These are phyloP conservation scores for Cadophora luteo-olivacea DNA, from an alignment of 2,329 filamentous ascomycete species.

Conservation along the genomic window DNA sequence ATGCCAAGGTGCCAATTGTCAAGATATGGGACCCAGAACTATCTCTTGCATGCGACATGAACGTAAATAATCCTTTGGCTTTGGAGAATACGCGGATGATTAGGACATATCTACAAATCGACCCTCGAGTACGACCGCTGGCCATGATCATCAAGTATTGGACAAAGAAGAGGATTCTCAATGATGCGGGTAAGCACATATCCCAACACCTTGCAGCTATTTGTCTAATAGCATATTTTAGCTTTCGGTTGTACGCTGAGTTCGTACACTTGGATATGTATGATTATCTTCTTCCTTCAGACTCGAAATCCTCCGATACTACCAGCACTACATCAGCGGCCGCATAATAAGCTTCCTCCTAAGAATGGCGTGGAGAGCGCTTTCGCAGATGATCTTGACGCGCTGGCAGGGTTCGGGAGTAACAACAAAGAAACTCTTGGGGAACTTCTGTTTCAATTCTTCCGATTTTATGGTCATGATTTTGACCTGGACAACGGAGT, in stretches of 20 bases:
- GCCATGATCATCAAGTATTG: slow-evolving; percentile 98
- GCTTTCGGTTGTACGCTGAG: slow-evolving; percentile 93
- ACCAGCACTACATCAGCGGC: slow-evolving; percentile 81
- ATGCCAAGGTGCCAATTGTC: slow-evolving; percentile 96
- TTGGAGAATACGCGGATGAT: slow-evolving; percentile 98
- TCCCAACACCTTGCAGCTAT: not conserved
- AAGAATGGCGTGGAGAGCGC: slow-evolving; percentile 72
- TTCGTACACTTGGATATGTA: slow-evolving; percentile 99
- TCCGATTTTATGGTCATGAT: slow-evolving; percentile 92
- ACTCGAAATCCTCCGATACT: slow-evolving; percentile 83
- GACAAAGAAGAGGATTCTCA: slow-evolving; percentile 90
- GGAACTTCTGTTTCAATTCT: slow-evolving; percentile 92
- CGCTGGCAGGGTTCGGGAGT: slow-evolving; percentile 74
- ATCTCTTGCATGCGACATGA: slow-evolving; percentile 92
- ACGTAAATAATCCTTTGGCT: slow-evolving; percentile 95
- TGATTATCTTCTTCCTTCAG: slow-evolving; percentile 96
- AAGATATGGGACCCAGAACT: slow-evolving; percentile 98
- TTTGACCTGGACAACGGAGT: slow-evolving; percentile 87
- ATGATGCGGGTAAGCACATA: slow-evolving; percentile 87
- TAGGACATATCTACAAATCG: slow-evolving; percentile 92
- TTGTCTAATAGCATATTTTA: slow-evolving; percentile 48
- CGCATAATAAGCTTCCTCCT: slow-evolving; percentile 64
- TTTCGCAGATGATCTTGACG: slow-evolving; percentile 86
- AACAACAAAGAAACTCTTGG: slow-evolving; percentile 84
- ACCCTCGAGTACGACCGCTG: slow-evolving; percentile 86